These are phyloP conservation scores for Fusarium hainanense DNA, from an alignment of 2,329 filamentous ascomycete species.

Conservation along the genomic window DNA sequence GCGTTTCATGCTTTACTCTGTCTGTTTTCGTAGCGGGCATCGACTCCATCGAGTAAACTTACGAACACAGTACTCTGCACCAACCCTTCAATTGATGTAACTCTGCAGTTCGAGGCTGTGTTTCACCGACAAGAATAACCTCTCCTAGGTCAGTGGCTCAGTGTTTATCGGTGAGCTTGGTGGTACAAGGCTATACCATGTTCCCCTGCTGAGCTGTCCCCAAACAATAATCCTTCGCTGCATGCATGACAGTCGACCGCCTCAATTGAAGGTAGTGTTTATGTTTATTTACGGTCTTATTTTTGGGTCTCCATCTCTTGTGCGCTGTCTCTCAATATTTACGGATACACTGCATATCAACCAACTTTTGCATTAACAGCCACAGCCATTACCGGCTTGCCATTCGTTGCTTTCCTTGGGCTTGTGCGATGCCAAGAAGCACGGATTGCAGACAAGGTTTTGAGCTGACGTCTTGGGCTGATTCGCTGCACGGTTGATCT, in stretches of 20 bases:
- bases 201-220: not conserved
- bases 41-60: not conserved
- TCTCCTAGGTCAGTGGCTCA: not conserved
- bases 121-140: constrained; percentile 7
- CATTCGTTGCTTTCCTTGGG: constrained; percentile 20
- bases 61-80: not conserved
- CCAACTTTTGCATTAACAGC: constrained; percentile 27
- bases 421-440: constrained; percentile 25
- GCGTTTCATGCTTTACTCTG: not conserved
- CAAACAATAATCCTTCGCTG: not conserved
- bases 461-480: constrained; percentile 6
- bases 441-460: constrained; percentile 13
- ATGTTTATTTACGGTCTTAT: constrained; percentile 8
- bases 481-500: constrained; percentile 22
- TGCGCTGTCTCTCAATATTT: constrained; percentile 14
- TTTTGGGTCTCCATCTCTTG: constrained; percentile 1
- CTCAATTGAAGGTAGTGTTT: not conserved
- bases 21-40: not conserved
- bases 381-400: constrained; percentile 7
- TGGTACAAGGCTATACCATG: constrained; percentile 3
- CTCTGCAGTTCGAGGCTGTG: not conserved
- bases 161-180: not conserved
- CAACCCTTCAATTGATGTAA: constrained; percentile 7
- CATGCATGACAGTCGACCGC: constrained; percentile 7
- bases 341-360: not conserved